Evolutionary conservation across 148 eudicot species (phyloP), one percentile per base, ranked within the genome.

Genomic region (Chenopodium formosanum): DNA sequence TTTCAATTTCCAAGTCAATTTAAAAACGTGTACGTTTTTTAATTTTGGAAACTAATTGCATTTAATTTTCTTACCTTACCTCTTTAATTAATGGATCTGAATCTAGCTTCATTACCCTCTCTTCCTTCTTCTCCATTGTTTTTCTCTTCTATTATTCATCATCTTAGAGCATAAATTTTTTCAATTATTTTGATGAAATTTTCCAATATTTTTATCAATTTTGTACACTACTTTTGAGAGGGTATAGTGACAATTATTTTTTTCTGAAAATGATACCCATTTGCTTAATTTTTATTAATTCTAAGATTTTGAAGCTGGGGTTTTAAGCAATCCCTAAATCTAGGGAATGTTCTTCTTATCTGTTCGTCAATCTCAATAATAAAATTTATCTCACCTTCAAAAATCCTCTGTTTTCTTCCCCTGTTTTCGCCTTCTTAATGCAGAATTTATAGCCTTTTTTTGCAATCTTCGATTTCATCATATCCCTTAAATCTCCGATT

Each of bases 351-450:
- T 78, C 71, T 81, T 74, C 70, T 78, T 50, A 81, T 78, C 76
- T 78, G 64, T 76, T 78, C 62, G 31, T 73, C 81, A 81, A 85
- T 85, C 87, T 85, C 87, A 81, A 85, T 78, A 81, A 78, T 16
- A 77, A 69, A 69, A 56, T 69, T n/a, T 76, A 48, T 22, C 47
- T 22, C 44, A 44, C n/a, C 5, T 1, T 0, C 9, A 8, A 4
- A 34, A 70, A 52, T 7, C 78, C 78, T 60, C 72, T 73, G 63
- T 73, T 80, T 80, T 63, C 27, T 40, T 58, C 80, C 83, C 44
- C 80, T 80, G 79, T 80, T 75, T 37, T 20, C 25, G 27, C 53
- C 52, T 50, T 50, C 62, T 63, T 40, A 34, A 53, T 75, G 75
- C 69, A 68, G 31, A 16, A 31, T 65, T 48, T 65, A 44, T 67